Evolutionary conservation across 1,284 basidiomycete genomes (phyloP), one percentile per base, ranked within the genome.

Genomic region (Cystobasidium slooffiae): DNA sequence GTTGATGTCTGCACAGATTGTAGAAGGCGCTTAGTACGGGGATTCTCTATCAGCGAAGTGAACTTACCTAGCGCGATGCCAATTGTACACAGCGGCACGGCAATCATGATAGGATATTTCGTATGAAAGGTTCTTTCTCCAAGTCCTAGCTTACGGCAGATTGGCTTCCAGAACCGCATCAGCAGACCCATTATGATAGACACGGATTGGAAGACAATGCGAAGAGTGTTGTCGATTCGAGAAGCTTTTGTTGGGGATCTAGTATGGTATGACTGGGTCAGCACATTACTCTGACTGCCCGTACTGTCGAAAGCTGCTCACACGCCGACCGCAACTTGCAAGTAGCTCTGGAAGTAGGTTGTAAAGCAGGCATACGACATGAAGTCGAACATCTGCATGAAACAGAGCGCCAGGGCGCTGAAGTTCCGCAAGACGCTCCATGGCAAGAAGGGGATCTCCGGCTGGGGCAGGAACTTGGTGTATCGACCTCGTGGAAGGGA

Each of bases 271-370:
- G 47, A 20, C 20, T 51, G 3, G 20, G 47, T 51, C 16, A 14
- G 47, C 14, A 6, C 14, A 51, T 16, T 51, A 16, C 16, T 20
- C 14, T 51, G 47, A 51, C 20, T 14, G 14, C 16, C 14, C 1
- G 6, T 20, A 20, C 14, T 16, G 6, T 51, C 47, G 47, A 16
- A 6, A 51, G 31, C 31, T 31, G 20, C 47, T 20, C 20, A 51
- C 47, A 20, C 47, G 47, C 47, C 16, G 20, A 51, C 47, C 14
- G 47, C 47, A 3, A 51, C 47, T 51, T 51, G 47, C 14, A 51
- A 20, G 47, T 51, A 51, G 47, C 47, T 51, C 20, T 51, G 47
- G 47, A 51, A 51, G 20, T 51, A 51, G 47, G 47, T 51, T 14
- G 47, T 51, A 20, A 51, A 51, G 47, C 14, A 16, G 14, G 47